phyloP scores from a whole-genome alignment of 2,329 filamentous ascomycete species.

The Fusarium humuli region DNA sequence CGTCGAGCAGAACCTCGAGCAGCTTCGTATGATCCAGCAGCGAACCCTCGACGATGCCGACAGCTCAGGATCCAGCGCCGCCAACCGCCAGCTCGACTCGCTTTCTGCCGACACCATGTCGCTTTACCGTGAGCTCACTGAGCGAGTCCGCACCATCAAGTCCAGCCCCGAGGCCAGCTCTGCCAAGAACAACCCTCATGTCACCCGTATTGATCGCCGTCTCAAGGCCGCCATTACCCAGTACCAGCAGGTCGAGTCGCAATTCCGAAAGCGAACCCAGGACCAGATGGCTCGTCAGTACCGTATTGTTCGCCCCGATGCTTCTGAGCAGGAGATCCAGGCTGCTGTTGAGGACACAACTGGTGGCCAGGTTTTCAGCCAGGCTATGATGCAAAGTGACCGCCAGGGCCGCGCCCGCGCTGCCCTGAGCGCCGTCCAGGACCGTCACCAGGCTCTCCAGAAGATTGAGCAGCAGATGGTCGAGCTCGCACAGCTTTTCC shows the following conservation, averaged over 20 bases:
- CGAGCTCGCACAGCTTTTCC: constrained; percentile 87
- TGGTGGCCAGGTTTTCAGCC: constrained; percentile 85
- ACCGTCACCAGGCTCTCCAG: constrained; percentile 86
- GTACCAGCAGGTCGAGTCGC: constrained; percentile 83
- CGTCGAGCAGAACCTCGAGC: constrained; percentile 77
- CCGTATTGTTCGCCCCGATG: constrained; percentile 86
- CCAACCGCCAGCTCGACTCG: constrained; percentile 76
- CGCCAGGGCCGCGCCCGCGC: constrained; percentile 84
- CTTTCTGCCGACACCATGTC: constrained; percentile 85
- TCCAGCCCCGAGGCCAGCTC: constrained; percentile 79
- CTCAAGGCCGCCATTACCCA: constrained; percentile 83
- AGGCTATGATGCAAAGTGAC: constrained; percentile 84
- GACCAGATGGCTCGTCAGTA: constrained; percentile 91
- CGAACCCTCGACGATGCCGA: constrained; percentile 80
- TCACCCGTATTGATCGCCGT: constrained; percentile 81
- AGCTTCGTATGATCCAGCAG: constrained; percentile 77
- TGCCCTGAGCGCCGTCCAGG: constrained; percentile 81
- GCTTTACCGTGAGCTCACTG: constrained; percentile 81
- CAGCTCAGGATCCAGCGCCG: constrained; percentile 72
- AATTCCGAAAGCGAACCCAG: constrained; percentile 82
- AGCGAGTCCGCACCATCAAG: constrained; percentile 85
- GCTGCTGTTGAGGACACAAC: constrained; percentile 79
- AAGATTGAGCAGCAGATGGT: constrained; percentile 94
- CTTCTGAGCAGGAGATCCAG: constrained; percentile 80
- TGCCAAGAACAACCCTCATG: constrained; percentile 80